Percentiles rank a stretch among this genome's conserved stretches.
Evolutionary conservation across 225 moss, liverwort and hornwort species (phyloP).

Genomic region (Lunularia cruciata): DNA sequence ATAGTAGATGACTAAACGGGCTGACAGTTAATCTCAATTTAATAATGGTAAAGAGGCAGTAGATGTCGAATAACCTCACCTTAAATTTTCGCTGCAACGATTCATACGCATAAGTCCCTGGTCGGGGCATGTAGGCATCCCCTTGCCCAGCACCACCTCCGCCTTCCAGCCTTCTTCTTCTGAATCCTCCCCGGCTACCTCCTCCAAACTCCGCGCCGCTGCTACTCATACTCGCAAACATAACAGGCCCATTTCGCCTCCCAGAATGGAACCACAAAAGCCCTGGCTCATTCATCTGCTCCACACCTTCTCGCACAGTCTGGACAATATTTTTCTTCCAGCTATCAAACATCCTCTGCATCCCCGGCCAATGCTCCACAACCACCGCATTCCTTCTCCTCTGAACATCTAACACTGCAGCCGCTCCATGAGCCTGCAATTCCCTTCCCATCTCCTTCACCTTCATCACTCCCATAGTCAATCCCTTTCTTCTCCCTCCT

Average conservation of each 20-base stretch:
- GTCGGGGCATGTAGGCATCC: slow-evolving; percentile 5
- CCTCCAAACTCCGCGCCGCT: background rate
- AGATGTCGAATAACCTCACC: too few species aligned
- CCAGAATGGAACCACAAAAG: background rate
- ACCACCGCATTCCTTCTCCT: background rate
- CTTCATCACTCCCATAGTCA: background rate
- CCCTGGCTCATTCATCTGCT: background rate
- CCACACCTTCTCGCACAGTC: background rate
- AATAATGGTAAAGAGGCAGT: too few species aligned
- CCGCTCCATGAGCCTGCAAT: too few species aligned
- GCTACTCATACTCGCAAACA: slow-evolving; percentile 8
- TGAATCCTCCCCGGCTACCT: background rate
- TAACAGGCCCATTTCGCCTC: background rate
- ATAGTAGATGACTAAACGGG: background rate
- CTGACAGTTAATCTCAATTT: background rate
- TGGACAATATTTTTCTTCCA: background rate
- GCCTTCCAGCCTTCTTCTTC: background rate
- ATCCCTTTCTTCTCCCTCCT: background rate
- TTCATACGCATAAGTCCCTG: slow-evolving; percentile 28
- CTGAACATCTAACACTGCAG: background rate
- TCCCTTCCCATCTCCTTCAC: too few species aligned
- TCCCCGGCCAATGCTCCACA: background rate
- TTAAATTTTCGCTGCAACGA: slow-evolving; percentile 23
- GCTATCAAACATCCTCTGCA: background rate
- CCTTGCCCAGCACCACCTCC: background rate